Conservation (phyloP, 495 filamentous ascomycete species). For the Tuber melanosporum region DNA sequence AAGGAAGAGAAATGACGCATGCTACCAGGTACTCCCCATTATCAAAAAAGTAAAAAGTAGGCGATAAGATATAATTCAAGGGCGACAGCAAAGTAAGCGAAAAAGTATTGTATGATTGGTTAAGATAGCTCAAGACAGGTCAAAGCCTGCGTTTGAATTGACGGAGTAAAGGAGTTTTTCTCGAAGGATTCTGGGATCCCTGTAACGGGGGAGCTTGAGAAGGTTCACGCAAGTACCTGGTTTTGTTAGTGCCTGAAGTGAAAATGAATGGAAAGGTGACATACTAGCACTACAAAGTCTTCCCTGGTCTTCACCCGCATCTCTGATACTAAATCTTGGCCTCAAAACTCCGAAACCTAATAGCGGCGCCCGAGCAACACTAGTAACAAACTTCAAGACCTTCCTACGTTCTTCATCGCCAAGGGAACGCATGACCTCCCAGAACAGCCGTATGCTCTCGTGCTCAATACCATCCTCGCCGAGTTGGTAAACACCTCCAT, state of each 20-base stretch:
- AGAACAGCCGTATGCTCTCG: constrained; percentile 76
- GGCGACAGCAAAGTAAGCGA: not conserved
- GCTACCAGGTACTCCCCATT: not conserved
- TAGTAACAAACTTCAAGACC: constrained; percentile 93
- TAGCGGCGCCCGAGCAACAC: constrained; percentile 83
- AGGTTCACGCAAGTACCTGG: constrained; percentile 81
- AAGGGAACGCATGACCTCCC: constrained; percentile 76
- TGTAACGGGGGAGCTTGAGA: constrained; percentile 84
- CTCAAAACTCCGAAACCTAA: constrained; percentile 82
- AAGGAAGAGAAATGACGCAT: not conserved
- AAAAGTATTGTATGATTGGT: not conserved
- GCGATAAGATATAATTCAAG: not conserved
- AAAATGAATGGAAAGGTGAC: not conserved
- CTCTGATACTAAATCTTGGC: constrained; percentile 82
- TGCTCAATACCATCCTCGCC: constrained; percentile 85
- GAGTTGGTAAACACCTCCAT: constrained; percentile 78
- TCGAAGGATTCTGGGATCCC: constrained; percentile 54
- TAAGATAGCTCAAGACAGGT: constrained; percentile 60
- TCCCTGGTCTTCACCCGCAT: constrained; percentile 70
- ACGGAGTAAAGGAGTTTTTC: constrained; percentile 85
- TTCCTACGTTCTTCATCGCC: constrained; percentile 68
- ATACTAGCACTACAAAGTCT: constrained; percentile 80
- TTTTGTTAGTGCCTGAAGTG: not conserved
- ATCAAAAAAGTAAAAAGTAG: not conserved
- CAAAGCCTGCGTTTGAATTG: constrained; percentile 87